Evolutionary conservation across 2,329 filamentous ascomycete species (phyloP), one percentile per base, ranked within the genome.

Genomic region (Penicillium sp.): DNA sequence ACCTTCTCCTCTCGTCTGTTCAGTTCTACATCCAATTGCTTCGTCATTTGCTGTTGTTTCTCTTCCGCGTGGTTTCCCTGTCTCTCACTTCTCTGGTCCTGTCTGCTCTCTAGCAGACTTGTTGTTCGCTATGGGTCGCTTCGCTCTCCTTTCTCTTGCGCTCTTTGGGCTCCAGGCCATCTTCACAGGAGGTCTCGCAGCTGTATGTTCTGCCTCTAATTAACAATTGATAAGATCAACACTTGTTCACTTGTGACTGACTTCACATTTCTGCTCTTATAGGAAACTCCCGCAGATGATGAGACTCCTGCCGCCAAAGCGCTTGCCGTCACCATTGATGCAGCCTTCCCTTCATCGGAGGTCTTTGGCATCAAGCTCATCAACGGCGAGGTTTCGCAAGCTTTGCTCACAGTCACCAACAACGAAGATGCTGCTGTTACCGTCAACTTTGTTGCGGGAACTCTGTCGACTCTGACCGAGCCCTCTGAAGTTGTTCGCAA

Each of bases 341-440:
- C 83, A 57, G 78, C 79, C 33, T 87, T 87, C 74, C 84, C 84
- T 28, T 74, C 83, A 62, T 79, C 82, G 58, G 90, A 95, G 79
- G 87, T 96, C 75, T 94, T 97, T 66, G 94, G 93, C 67, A 86
- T 97, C 66, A 96, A 96, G 83, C 86, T 97, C 65, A 84, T 97
- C 80, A 99, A 99, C 72, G 91, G 91, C 68, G 87, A 88, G 63
- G 85, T 91, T 43, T 96, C 91, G 62, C 85, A 89, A 73, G 88
- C 91, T 35, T 77, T 95, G 54, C 78, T 99, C 66, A 86, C 91
- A 67, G 81, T 99, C 71, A 83, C 81, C 72, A 99, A 99, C 80
- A 81, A 90, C 60, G 94, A 99, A 77, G 80, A 83, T 12, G 80
- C 81, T 52, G 83, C 91, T 23, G 83, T 99, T 68, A 83, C 82